Percentiles rank a stretch among this genome's conserved stretches.
Conservation (phyloP, 2,329 filamentous ascomycete genomes). For the Pseudopyrenochaeta lycopersici region DNA sequence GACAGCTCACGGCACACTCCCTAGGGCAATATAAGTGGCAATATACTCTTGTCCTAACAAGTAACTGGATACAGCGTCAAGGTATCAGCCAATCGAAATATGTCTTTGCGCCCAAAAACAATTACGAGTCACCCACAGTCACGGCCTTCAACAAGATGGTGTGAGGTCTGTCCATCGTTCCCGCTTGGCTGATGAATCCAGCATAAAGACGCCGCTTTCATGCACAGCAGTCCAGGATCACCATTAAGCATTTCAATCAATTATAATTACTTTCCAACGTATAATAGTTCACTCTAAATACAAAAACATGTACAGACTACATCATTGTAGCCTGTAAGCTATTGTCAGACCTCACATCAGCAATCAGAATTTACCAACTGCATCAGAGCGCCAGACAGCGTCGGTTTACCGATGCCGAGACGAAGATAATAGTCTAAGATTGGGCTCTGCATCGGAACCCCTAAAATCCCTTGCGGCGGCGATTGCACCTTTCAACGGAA, state of each 20-base stretch:
- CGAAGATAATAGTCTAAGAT: neutral
- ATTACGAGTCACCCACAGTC: neutral
- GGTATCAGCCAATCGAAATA: neutral
- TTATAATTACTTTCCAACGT: neutral
- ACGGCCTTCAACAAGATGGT: neutral
- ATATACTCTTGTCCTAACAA: neutral
- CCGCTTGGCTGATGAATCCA: slow-evolving; percentile 4
- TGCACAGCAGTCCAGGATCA: slow-evolving; percentile 6
- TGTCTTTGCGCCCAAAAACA: neutral
- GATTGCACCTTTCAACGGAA: neutral
- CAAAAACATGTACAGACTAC: neutral
- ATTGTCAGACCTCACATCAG: neutral
- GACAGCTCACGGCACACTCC: neutral
- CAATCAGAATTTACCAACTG: neutral
- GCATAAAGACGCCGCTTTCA: slow-evolving; percentile 7
- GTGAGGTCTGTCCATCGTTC: neutral
- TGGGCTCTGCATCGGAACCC: neutral
- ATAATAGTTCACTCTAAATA: neutral
- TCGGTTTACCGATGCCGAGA: neutral
- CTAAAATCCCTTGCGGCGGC: neutral
- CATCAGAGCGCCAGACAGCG: neutral
- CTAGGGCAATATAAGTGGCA: neutral
- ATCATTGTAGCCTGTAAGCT: neutral
- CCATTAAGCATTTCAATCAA: neutral
- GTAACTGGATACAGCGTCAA: neutral